These are phyloP conservation scores for Fennellomyces sp. DNA, from an alignment of 371 early-diverging fungal species.

Conservation along the genomic window DNA sequence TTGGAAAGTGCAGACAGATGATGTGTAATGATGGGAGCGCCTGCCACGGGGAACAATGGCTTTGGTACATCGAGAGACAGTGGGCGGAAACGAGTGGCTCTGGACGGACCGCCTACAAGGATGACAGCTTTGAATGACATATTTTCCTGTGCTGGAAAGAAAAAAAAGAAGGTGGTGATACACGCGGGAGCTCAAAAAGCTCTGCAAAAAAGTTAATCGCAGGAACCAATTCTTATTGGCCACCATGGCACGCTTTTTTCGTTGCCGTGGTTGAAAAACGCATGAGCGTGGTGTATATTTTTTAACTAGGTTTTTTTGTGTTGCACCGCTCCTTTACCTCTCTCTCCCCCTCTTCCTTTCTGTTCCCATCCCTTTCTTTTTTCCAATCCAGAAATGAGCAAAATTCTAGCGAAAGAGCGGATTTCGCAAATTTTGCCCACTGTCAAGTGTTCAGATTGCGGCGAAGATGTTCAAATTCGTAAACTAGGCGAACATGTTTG, in stretches of 20 bases:
- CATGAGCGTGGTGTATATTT: conserved; percentile 2
- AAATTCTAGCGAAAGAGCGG: conserved; percentile 42
- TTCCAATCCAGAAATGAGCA: conserved; percentile 11
- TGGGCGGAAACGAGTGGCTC: conserved; percentile 97
- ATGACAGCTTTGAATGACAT: conserved; percentile 69
- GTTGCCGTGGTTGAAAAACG: background rate
- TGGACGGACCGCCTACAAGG: conserved; percentile 96
- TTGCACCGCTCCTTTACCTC: background rate
- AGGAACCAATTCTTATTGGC: background rate
- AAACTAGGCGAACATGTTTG: conserved; percentile 64
- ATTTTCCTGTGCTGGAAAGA: conserved; percentile 1
- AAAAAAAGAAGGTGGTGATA: conserved; percentile 1
- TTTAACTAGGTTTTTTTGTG: background rate
- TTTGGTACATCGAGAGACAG: conserved; percentile 93
- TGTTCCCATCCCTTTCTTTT: conserved; percentile 11
- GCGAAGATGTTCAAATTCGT: conserved; percentile 59
- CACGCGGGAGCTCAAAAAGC: too few species aligned
- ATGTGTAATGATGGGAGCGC: conserved; percentile 94
- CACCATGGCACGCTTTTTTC: background rate
- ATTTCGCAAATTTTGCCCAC: conserved; percentile 65
- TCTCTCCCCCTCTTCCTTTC: conserved; percentile 4
- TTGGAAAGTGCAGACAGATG: conserved; percentile 91
- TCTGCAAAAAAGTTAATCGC: background rate
- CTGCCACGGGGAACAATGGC: conserved; percentile 97
- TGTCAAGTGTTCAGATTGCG: conserved; percentile 69